A percentile compares a stretch with the other conserved stretches of the same genome.
Conservation (phyloP, 441 rosid species). For the Populus hybrid region DNA sequence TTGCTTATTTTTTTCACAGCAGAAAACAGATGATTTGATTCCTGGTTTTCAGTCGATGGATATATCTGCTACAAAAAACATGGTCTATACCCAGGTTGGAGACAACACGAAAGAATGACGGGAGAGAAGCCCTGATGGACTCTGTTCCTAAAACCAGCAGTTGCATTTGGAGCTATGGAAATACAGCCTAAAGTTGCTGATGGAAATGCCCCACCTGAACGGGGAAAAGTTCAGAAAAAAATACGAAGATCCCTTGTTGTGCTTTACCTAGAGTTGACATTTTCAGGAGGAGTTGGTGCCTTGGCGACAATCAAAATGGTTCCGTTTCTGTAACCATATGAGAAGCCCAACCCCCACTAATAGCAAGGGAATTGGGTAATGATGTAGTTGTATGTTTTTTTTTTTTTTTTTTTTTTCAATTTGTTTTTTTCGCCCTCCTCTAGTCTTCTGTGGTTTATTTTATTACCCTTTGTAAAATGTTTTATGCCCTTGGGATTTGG, state of each 20-base stretch:
- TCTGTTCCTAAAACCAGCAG: not conserved
- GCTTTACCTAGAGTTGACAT: not conserved
- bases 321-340: not conserved
- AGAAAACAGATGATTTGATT: slow-evolving; percentile 15
- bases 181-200: not conserved
- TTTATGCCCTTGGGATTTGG: not conserved
- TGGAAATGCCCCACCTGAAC: not conserved
- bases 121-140: not conserved
- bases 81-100: not conserved
- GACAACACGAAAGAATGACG: slow-evolving; percentile 5
- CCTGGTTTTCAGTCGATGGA: slow-evolving; percentile 6
- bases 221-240: not conserved
- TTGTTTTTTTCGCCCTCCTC: not conserved
- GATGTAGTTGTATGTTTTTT: not conserved
- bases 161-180: not conserved
- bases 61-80: not conserved
- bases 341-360: not conserved
- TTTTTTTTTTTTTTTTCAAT: not conserved
- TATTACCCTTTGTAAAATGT: not conserved
- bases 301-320: not conserved
- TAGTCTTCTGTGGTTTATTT: not conserved
- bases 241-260: not conserved
- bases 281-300: not conserved
- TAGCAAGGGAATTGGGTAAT: not conserved
- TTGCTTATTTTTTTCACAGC: not conserved